These are phyloP conservation scores for Clarireedia homoeocarpa DNA, from an alignment of 2,329 filamentous ascomycete genomes.

Conservation along the genomic window DNA sequence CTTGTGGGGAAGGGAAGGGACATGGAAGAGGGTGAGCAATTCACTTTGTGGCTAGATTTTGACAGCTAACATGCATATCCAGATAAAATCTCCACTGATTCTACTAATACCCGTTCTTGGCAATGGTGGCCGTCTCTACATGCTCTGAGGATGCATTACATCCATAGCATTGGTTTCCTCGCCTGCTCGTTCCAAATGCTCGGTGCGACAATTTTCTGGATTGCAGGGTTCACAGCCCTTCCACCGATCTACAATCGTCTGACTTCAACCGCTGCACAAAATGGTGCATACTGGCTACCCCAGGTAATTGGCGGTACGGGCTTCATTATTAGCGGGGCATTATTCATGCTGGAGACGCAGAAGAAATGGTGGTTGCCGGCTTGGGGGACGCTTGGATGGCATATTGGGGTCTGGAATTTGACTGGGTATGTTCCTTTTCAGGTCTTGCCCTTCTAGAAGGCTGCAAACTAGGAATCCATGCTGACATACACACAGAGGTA, in stretches of 20 bases:
- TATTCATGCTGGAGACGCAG: slow-evolving; percentile 64
- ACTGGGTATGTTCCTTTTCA: slow-evolving; percentile 36
- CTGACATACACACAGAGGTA: slow-evolving; percentile 13
- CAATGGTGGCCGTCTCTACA: slow-evolving; percentile 50
- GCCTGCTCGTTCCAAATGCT: slow-evolving; percentile 49
- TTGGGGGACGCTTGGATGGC: slow-evolving; percentile 51
- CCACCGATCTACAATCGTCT: slow-evolving; percentile 47
- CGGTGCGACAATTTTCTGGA: slow-evolving; percentile 57
- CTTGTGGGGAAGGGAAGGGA: slow-evolving; percentile 29
- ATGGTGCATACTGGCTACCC: slow-evolving; percentile 54
- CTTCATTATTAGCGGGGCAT: slow-evolving; percentile 48
- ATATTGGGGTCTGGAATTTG: slow-evolving; percentile 59
- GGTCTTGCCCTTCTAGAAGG: neutral
- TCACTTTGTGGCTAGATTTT: neutral
- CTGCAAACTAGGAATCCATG: neutral
- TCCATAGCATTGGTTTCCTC: slow-evolving; percentile 55
- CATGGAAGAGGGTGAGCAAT: neutral
- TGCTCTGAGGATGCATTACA: slow-evolving; percentile 51
- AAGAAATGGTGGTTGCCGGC: slow-evolving; percentile 54
- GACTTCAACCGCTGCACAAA: slow-evolving; percentile 34
- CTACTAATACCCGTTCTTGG: slow-evolving; percentile 33
- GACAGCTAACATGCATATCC: neutral
- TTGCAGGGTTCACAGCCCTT: slow-evolving; percentile 52
- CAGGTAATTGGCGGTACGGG: slow-evolving; percentile 55
- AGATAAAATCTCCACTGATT: neutral